Base-by-base conservation (phyloP, 805 yeast genomes). In the Candida pini region DNA sequence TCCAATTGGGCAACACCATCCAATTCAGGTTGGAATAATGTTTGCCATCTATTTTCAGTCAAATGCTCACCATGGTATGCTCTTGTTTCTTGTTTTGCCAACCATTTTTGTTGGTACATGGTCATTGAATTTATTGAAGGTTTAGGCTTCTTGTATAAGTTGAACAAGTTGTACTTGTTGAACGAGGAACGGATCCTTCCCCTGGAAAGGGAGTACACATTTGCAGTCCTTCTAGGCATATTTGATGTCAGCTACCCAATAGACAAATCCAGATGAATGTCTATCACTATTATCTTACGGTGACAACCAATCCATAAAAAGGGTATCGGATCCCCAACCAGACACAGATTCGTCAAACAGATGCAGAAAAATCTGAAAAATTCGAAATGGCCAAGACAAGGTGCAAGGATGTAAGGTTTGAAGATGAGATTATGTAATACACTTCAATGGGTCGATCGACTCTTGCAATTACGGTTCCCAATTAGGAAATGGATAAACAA, bases 21-120 rank as follows among this genome's bases (percentile, higher is more conserved):
- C 47, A 88, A 67, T 40, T 80, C 78, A 17, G 77, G 73, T 35
- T 77, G 66, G 63, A 90, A 89, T 32, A 72, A 59, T 7, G 76
- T 63, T 54, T 82, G 81, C 81, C 88, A 84, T 54, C 89, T 76
- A 14, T 75, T 66, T 58, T 92, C 98, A 1, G 90, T 83, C 36
- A 90, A 59, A 56, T 82, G 86, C 53, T 92, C 97, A 49, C 98
- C 98, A 58, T 90, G 98, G 59, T 90, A 90, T 2, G 90, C 81
- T 63, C 98, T 76, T 6, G 97, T 81, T 55, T 89, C 96, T 55
- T 78, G 81, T 60, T 92, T 90, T 33, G 96, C 81, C 6, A 71
- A 63, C 90, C 95, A 92, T 62, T 88, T 87, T 60, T 90, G 95
- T 62, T 86, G 95, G 63, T 71, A 92, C 39, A 86, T 66, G n/a